Evolutionary conservation across 306 rosid genomes (phyloP), one percentile per base, ranked within the genome.

Genomic region (Trifolium dubium): DNA sequence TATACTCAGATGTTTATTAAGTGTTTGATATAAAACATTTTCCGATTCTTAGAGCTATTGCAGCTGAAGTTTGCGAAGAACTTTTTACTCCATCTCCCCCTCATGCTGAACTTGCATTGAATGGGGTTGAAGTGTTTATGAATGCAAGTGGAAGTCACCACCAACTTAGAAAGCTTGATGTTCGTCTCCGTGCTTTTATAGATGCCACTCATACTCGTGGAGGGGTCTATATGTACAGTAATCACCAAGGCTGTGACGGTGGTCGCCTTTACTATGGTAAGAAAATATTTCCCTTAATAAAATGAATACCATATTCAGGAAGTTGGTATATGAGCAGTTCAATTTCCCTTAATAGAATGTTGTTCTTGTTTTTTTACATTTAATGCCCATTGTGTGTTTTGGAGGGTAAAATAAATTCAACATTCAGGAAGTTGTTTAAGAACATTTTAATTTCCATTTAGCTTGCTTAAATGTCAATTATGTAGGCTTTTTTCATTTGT

Each of bases 121-220:
- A 92, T 78, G 99, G 98, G 86, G 98, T 94, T 67, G 99, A 92
- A 79, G 96, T 94, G 72, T 92, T 94, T 81, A 79, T 94, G 90
- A 94, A 94, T 87, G 99, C 99, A 49, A 94, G 96, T 69, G 99
- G 99, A 79, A 92, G 99, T 83, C 99, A 94, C 77, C 99, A 92
- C 79, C 99, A 94, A 83, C 89, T 94, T 67, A 88, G 98, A 81
- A 94, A 94, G 91, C 98, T 94, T 56, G 95, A 92, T 76, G 80
- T 90, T 83, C 98, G 96, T 69, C 96, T 94, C 66, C 86, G 86
- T 80, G 98, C 99, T 82, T 86, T 92, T 78, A 83, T 88, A 32
- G 96, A 86, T 61, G 99, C 99, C 65, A 92, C 93, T 72, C 86
- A 92, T 71, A 87, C 92, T 53, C 89, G 93, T 13, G 98, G 99